Percentiles rank a stretch among this genome's conserved stretches.
These are phyloP conservation scores for Achlya hypogyna DNA, from an alignment of 352 stramenopile genomes.

Conservation along the genomic window DNA sequence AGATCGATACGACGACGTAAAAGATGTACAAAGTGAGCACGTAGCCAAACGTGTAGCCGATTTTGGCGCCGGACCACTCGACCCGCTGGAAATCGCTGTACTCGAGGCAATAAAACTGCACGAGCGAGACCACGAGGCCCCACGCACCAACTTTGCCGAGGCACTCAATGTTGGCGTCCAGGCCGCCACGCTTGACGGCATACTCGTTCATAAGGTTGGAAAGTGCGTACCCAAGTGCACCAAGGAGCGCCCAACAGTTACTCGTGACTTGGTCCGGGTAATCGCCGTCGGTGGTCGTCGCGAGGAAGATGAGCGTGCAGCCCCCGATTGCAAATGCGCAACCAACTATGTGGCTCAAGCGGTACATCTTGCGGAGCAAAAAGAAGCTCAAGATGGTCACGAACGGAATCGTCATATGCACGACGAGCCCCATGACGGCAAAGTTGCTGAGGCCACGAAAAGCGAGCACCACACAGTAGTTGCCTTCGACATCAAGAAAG, in stretches of 20 bases:
- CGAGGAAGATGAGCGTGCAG: conserved; percentile 50
- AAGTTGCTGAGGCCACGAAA: conserved; percentile 62
- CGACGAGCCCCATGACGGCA: conserved; percentile 49
- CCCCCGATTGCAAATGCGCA: conserved; percentile 37
- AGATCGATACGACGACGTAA: conserved; percentile 55
- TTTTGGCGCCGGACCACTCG: conserved; percentile 38
- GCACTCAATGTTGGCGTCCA: conserved; percentile 51
- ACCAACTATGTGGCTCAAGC: conserved; percentile 43
- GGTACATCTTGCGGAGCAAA: conserved; percentile 64
- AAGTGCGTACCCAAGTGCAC: conserved; percentile 48
- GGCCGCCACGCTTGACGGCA: conserved; percentile 47
- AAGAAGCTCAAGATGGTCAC: conserved; percentile 55
- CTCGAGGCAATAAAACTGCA: conserved; percentile 44
- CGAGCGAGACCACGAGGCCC: conserved; percentile 40
- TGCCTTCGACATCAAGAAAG: conserved; percentile 56
- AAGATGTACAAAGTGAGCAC: conserved; percentile 51
- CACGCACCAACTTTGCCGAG: conserved; percentile 50
- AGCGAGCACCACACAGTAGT: conserved; percentile 63
- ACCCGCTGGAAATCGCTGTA: conserved; percentile 35
- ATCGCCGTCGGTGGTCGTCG: conserved; percentile 20
- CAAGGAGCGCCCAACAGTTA: conserved; percentile 52
- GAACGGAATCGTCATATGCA: conserved; percentile 66
- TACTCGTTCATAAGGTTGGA: conserved; percentile 70
- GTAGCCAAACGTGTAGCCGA: conserved; percentile 56
- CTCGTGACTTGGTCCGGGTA: conserved; percentile 33